Evolutionary conservation across 1,284 basidiomycete species (phyloP).

Genomic region (Cutaneotrichosporon cyanovorans): DNA sequence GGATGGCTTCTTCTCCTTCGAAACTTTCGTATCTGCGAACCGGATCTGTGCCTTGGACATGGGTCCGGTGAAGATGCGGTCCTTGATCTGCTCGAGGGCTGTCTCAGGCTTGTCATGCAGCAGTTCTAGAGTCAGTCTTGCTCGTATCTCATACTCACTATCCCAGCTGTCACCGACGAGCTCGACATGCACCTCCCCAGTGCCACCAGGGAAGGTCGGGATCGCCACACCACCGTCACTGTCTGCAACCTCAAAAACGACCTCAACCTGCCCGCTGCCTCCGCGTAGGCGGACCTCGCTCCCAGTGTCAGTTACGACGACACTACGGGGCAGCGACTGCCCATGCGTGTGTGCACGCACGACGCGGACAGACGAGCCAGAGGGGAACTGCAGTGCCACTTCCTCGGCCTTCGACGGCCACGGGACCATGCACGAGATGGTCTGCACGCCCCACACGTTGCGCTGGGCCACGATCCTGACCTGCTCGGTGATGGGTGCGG

Average conservation of each 20-base stretch:
- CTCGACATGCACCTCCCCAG: slow-evolving; percentile 21
- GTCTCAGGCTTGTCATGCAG: slow-evolving; percentile 9
- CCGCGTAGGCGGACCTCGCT: slow-evolving; percentile 10
- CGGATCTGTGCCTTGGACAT: background rate
- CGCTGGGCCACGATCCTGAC: slow-evolving; percentile 19
- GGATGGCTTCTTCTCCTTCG: too few species aligned
- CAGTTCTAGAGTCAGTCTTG: slow-evolving; percentile 11
- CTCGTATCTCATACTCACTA: slow-evolving; percentile 17
- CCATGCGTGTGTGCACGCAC: slow-evolving; percentile 16
- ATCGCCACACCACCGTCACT: slow-evolving; percentile 16
- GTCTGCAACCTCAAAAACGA: slow-evolving; percentile 21
- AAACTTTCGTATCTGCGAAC: background rate
- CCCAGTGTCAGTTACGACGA: background rate
- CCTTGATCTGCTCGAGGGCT: slow-evolving; percentile 7
- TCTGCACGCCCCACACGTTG: slow-evolving; percentile 22
- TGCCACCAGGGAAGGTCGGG: slow-evolving; percentile 16
- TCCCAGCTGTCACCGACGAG: slow-evolving; percentile 26
- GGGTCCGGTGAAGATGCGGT: slow-evolving; percentile 6
- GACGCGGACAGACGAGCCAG: slow-evolving; percentile 11
- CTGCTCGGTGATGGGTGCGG: slow-evolving; percentile 16
- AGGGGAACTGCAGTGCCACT: slow-evolving; percentile 11
- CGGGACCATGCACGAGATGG: slow-evolving; percentile 15
- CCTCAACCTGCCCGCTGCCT: slow-evolving; percentile 16
- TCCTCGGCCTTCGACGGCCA: slow-evolving; percentile 24
- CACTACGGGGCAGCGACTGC: slow-evolving; percentile 1